phyloP scores from a whole-genome alignment of 805 yeast genomes.

The Yarrowia osloensis region DNA sequence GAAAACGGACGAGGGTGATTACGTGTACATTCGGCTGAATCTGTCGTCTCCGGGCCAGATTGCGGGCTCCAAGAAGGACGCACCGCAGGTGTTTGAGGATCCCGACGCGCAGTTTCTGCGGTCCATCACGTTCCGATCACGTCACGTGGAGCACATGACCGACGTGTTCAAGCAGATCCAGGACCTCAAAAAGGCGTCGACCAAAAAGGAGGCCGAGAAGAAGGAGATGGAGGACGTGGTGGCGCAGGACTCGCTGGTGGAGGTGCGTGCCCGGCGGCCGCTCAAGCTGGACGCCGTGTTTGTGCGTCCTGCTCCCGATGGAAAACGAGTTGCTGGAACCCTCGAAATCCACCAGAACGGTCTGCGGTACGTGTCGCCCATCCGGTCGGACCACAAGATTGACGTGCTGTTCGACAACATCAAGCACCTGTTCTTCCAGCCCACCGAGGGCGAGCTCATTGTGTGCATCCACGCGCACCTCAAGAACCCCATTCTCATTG shows the following conservation, averaged over 20 bases:
- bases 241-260: conserved; percentile 83
- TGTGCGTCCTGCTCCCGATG: conserved; percentile 94
- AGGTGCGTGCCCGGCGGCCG: conserved; percentile 80
- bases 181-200: conserved; percentile 88
- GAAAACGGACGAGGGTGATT: conserved; percentile 94
- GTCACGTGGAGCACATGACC: conserved; percentile 86
- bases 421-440: conserved; percentile 92
- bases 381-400: conserved; percentile 80
- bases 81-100: conserved; percentile 76
- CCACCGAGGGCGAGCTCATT: conserved; percentile 90
- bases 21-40: conserved; percentile 83
- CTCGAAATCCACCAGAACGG: conserved; percentile 94
- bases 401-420: conserved; percentile 89
- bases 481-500: conserved; percentile 90
- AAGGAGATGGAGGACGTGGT: conserved; percentile 93
- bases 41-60: conserved; percentile 91
- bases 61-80: conserved; percentile 69
- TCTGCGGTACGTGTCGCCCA: conserved; percentile 85
- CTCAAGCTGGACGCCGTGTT: conserved; percentile 84
- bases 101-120: conserved; percentile 85
- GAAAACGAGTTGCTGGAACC: conserved; percentile 91
- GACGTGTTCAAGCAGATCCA: conserved; percentile 87
- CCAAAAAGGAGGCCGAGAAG: conserved; percentile 85
- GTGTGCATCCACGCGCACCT: conserved; percentile 91
- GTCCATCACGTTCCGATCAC: conserved; percentile 82